Conservation (phyloP, 1,139 yeast genomes). For the Sugiyamaella castrensis region DNA sequence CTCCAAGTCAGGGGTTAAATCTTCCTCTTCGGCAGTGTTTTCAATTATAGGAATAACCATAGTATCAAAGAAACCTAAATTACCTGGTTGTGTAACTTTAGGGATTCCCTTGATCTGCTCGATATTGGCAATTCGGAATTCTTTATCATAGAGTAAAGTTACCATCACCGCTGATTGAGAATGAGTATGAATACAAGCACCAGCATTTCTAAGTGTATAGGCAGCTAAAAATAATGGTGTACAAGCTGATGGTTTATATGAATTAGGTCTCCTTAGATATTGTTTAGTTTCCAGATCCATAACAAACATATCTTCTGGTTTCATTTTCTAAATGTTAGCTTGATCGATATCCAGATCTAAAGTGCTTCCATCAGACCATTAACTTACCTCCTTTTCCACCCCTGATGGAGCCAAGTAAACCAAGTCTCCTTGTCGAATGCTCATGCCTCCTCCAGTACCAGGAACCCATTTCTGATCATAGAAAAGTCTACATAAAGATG, state of each 20-base stretch:
- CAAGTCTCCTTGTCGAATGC: constrained; percentile 59
- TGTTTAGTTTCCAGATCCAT: constrained; percentile 55
- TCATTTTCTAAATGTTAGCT: constrained; percentile 48
- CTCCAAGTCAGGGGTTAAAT: constrained; percentile 61
- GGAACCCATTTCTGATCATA: constrained; percentile 88
- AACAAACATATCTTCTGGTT: constrained; percentile 79
- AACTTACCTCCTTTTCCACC: constrained; percentile 71
- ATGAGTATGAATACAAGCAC: constrained; percentile 95
- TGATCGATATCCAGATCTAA: not conserved
- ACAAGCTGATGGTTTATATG: constrained; percentile 85
- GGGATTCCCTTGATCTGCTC: constrained; percentile 96
- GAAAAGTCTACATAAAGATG: constrained; percentile 74
- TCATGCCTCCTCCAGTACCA: constrained; percentile 95
- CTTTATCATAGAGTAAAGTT: constrained; percentile 65
- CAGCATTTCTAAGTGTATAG: constrained; percentile 69
- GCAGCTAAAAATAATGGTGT: constrained; percentile 84
- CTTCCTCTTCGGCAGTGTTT: constrained; percentile 85
- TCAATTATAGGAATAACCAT: constrained; percentile 86
- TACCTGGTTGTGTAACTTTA: constrained; percentile 60
- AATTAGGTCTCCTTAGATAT: constrained; percentile 59
- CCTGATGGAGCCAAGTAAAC: constrained; percentile 92
- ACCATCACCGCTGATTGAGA: constrained; percentile 84
- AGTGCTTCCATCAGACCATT: not conserved
- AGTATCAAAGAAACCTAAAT: constrained; percentile 69
- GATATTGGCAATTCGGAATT: constrained; percentile 71